Evolutionary conservation across 2,329 filamentous ascomycete genomes (phyloP).

Genomic region (Fusarium burgessii): DNA sequence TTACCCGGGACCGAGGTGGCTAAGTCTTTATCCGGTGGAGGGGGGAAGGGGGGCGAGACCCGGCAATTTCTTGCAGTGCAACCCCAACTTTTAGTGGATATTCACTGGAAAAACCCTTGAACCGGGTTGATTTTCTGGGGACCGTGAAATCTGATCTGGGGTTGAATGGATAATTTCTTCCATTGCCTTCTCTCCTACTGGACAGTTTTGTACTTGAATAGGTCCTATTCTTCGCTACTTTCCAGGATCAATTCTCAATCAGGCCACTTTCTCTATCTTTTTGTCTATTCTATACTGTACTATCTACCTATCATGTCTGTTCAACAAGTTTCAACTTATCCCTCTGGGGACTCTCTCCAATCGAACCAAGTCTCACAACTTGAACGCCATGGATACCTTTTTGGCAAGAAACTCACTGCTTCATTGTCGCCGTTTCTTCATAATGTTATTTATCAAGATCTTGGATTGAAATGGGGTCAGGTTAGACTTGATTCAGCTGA

Average conservation of each 20-base stretch:
- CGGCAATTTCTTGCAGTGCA: conserved; percentile 16
- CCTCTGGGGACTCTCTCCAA: conserved; percentile 43
- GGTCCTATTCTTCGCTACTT: neutral
- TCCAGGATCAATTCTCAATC: conserved; percentile 4
- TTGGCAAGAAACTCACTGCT: conserved; percentile 67
- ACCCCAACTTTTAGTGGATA: conserved; percentile 16
- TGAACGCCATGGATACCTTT: conserved; percentile 65
- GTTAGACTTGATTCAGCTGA: conserved; percentile 64
- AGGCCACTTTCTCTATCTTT: neutral
- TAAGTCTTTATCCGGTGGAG: conserved; percentile 37
- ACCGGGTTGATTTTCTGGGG: conserved; percentile 8
- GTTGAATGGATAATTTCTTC: conserved; percentile 13
- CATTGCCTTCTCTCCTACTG: conserved; percentile 16
- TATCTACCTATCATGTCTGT: conserved; percentile 36
- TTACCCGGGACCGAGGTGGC: conserved; percentile 26
- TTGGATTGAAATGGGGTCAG: conserved; percentile 65
- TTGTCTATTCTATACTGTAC: neutral
- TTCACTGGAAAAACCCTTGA: conserved; percentile 34
- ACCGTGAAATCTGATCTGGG: neutral
- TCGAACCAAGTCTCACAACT: conserved; percentile 46
- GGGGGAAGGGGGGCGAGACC: neutral
- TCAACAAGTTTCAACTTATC: conserved; percentile 17
- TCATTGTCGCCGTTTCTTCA: conserved; percentile 69
- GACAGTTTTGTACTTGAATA: conserved; percentile 33
- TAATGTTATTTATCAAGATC: conserved; percentile 63